Base-by-base conservation (phyloP, 768 basidiomycete species). In the Tulasnella sp. region DNA sequence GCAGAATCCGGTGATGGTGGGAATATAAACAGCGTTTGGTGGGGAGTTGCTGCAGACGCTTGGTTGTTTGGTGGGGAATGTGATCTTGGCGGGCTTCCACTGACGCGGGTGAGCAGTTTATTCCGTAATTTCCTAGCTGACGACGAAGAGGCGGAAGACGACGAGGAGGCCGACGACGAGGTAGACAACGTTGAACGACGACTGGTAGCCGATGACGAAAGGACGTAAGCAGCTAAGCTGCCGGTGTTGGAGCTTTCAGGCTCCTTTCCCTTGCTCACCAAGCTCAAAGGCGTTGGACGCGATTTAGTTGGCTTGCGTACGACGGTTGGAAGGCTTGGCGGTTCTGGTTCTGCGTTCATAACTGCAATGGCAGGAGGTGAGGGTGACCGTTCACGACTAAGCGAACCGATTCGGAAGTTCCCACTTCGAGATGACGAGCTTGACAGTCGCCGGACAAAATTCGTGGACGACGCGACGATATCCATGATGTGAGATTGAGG, bases 11-110 rank as follows among this genome's bases (percentile, higher is more conserved):
- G 94, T 6, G 94, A 95, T 44, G 94, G 94, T 1, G 94, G 94
- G 84, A 96, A 96, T 50, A 96, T 92, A 83, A 96, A 95, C 72
- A 96, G 88, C 0, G 94, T 96, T 84, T 96, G 95, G 1, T 94
- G 94, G 44, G 93, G 93, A 46, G 83, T 81, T 22, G 80, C 78
- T 16, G 83, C 69, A 20, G 42, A 83, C 77, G 76, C 50, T 54
- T 78, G 77, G 72, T 80, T 50, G 42, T 58, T 80, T 72, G 80
- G 72, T 75, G 83, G 80, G 72, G 77, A 72, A 42, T 60, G 72
- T 20, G 81, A 64, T 0, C 44, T 60, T 34, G 80, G 31, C n/a
- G 92, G 93, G 82, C 93, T 92, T 50, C 88, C 85, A 64, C 78
- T 82, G 64, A 78, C 75, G 54, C 88, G 89, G 83, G 28, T 73